These are phyloP conservation scores for Alternaria panax DNA, from an alignment of 2,329 filamentous ascomycete genomes.

Conservation along the genomic window DNA sequence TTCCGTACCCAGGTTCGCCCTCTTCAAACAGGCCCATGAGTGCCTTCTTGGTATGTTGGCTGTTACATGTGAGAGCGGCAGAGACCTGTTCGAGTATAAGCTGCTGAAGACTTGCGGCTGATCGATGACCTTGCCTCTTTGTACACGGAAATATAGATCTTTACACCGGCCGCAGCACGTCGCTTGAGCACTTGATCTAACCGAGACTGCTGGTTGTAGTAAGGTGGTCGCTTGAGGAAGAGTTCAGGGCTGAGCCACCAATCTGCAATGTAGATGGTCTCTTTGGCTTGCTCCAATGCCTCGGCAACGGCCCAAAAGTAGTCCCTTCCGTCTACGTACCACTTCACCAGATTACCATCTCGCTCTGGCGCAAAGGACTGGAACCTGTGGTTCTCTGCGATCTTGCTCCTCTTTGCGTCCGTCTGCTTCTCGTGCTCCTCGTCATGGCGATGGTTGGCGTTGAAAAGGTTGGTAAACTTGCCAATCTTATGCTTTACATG, in stretches of 20 bases:
- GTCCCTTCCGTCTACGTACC: conserved; percentile 95
- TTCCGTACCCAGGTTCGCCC: conserved; percentile 81
- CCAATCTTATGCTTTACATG: conserved; percentile 69
- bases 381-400: conserved; percentile 80
- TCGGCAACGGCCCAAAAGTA: conserved; percentile 94
- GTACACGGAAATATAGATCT: conserved; percentile 93
- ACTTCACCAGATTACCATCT: conserved; percentile 87
- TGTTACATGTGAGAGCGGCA: conserved; percentile 81
- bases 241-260: conserved; percentile 96
- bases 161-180: conserved; percentile 88
- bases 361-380: conserved; percentile 89
- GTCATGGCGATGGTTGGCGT: conserved; percentile 89
- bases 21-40: conserved; percentile 82
- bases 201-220: conserved; percentile 82
- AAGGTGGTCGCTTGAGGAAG: conserved; percentile 84
- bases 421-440: conserved; percentile 87
- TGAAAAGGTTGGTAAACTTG: conserved; percentile 74
- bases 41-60: conserved; percentile 88
- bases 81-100: conserved; percentile 39
- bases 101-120: too few species aligned
- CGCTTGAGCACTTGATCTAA: conserved; percentile 88
- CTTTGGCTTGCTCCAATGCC: conserved; percentile 86
- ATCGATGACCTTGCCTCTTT: conserved; percentile 67
- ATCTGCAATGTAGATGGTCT: conserved; percentile 94
- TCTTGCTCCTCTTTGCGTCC: conserved; percentile 77